A percentile compares a stretch with the other conserved stretches of the same genome.
phyloP scores from a whole-genome alignment of 1,284 basidiomycete species.

The Sphaerobolus stellatus region DNA sequence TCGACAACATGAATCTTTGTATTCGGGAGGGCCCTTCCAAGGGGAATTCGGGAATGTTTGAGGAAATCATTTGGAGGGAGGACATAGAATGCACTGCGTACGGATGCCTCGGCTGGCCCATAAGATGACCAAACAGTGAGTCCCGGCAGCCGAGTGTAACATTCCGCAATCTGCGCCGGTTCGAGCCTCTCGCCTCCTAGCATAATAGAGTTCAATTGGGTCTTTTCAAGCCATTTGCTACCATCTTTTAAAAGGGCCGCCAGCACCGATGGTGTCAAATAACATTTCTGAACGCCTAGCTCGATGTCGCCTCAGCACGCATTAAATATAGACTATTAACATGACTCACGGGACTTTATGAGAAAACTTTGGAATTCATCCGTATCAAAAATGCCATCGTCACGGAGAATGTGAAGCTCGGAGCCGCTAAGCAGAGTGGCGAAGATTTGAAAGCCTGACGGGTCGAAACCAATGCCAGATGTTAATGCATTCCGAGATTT shows the following conservation, averaged over 20 bases:
- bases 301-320: too few relatives aligned
- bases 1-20: constrained; percentile 34
- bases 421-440: too few relatives aligned
- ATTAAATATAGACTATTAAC: too few relatives aligned
- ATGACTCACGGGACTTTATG: too few relatives aligned
- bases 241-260: constrained; percentile 28
- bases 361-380: too few relatives aligned
- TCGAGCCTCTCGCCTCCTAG: constrained; percentile 30
- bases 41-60: constrained; percentile 22
- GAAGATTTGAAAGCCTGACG: too few relatives aligned
- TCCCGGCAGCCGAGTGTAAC: constrained; percentile 26
- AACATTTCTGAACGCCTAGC: constrained; percentile 23
- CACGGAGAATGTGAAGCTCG: too few relatives aligned
- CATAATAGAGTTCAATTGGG: constrained; percentile 27
- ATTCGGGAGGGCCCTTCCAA: constrained; percentile 32
- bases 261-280: constrained; percentile 23
- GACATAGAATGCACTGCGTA: constrained; percentile 31
- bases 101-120: constrained; percentile 35
- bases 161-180: constrained; percentile 29
- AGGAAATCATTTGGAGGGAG: constrained; percentile 20
- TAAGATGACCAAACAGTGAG: constrained; percentile 29
- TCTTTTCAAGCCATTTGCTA: constrained; percentile 18
- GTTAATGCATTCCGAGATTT: too few relatives aligned
- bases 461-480: too few relatives aligned
- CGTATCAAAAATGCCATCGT: too few relatives aligned